Evolutionary conservation across 139 green algal genomes (phyloP).

Genomic region (Chlorella sp.): DNA sequence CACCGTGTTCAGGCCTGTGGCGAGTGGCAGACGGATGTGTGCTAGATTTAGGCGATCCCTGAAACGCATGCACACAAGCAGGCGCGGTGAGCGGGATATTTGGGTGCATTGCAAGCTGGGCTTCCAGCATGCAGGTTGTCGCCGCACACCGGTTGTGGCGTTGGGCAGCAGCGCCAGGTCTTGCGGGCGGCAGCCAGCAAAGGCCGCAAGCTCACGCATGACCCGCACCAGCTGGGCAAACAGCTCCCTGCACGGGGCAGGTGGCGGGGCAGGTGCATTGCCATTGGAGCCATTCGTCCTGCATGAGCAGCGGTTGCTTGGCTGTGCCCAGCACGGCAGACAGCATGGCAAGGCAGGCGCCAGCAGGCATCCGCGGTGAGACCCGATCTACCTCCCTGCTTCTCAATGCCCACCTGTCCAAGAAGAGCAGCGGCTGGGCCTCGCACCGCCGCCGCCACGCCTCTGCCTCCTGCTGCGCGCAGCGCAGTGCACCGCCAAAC

Average conservation of each 20-base stretch:
- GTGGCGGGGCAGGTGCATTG: too few species aligned
- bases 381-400: too few species aligned
- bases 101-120: too few species aligned
- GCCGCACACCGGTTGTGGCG: conserved; percentile 58
- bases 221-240: conserved; percentile 65
- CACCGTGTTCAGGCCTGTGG: conserved; percentile 65
- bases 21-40: too few species aligned
- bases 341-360: too few species aligned
- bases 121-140: too few species aligned
- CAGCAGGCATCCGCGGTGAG: too few species aligned
- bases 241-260: conserved; percentile 55
- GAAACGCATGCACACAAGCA: background rate
- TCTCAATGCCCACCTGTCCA: conserved; percentile 47
- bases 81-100: background rate
- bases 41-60: too few species aligned
- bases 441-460: conserved; percentile 72
- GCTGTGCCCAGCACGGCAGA: too few species aligned
- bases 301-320: too few species aligned
- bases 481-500: conserved; percentile 61
- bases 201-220: conserved; percentile 60
- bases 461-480: conserved; percentile 52
- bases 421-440: conserved; percentile 68
- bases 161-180: conserved; percentile 80
- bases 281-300: too few species aligned
- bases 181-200: conserved; percentile 43